Evolutionary conservation across 1,284 basidiomycete genomes (phyloP).

Genomic region (Rhodotorula sp.): DNA sequence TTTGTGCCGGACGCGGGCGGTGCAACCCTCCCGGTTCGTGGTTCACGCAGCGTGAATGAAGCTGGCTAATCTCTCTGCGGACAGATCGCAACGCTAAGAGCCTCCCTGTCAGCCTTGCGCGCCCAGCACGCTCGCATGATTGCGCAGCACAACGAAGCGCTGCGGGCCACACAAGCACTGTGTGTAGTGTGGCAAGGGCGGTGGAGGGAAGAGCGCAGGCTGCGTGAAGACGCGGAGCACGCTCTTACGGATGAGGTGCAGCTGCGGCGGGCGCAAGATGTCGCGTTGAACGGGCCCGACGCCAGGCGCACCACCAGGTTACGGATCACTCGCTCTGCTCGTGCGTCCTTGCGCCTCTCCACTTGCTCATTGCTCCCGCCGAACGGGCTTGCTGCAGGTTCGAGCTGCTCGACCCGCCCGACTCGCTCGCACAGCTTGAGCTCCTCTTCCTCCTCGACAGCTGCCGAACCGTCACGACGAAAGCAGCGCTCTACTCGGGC

Average conservation of each 20-base stretch:
- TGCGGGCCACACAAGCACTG: not conserved
- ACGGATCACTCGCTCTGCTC: not conserved
- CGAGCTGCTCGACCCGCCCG: not conserved
- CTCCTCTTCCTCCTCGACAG: conserved; percentile 3
- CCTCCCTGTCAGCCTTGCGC: conserved; percentile 3
- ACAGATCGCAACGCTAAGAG: conserved; percentile 6
- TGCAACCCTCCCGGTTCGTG: too few relatives aligned
- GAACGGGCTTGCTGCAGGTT: not conserved
- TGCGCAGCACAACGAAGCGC: not conserved
- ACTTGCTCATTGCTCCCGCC: too few relatives aligned
- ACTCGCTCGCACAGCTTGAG: not conserved
- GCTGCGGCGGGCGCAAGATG: too few relatives aligned
- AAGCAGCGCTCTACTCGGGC: not conserved
- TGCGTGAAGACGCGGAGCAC: conserved; percentile 11
- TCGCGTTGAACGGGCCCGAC: not conserved
- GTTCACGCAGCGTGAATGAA: too few relatives aligned
- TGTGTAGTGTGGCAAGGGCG: conserved; percentile 19
- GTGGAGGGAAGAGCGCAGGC: conserved; percentile 16
- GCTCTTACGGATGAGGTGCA: not conserved
- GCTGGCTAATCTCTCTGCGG: not conserved
- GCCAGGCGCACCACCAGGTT: not conserved
- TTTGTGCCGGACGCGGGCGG: not conserved
- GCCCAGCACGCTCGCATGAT: not conserved
- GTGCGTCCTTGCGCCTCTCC: not conserved
- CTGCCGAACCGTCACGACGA: not conserved